Conservation (phyloP, 176 grass and related monocot genomes). For the Avena insularis region DNA sequence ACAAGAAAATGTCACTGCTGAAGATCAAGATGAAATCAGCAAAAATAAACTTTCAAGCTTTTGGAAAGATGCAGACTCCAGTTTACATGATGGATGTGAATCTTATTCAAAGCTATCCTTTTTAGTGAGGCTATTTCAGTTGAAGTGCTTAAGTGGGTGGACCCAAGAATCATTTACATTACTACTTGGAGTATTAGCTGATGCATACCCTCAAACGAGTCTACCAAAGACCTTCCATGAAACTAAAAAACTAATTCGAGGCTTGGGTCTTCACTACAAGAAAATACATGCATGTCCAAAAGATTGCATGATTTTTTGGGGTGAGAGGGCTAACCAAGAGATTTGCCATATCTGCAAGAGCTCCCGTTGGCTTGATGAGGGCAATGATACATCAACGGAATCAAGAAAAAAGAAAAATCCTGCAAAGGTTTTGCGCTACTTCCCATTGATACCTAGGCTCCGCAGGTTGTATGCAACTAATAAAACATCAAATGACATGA, state of each 20-base stretch:
- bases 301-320: constrained; percentile 34
- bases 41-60: not conserved
- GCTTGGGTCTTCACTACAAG: constrained; percentile 6
- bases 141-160: constrained; percentile 36
- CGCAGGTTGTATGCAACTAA: constrained; percentile 40
- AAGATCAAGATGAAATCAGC: not conserved
- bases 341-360: not conserved
- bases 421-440: constrained; percentile 48
- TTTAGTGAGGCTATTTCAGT: constrained; percentile 27
- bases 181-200: not conserved
- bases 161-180: constrained; percentile 32
- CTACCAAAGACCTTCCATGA: constrained; percentile 35
- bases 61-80: constrained; percentile 26
- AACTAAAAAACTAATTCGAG: constrained; percentile 38
- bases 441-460: constrained; percentile 42
- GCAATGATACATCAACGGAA: not conserved
- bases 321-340: not conserved
- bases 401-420: constrained; percentile 14
- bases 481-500: constrained; percentile 27
- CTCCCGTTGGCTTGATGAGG: not conserved
- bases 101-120: constrained; percentile 27
- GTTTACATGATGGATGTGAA: not conserved
- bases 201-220: not conserved
- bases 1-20: not conserved
- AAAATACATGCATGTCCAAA: constrained; percentile 54